Evolutionary conservation across 768 basidiomycete species (phyloP), one percentile per base, ranked within the genome.

Genomic region (Suillus brevipes): DNA sequence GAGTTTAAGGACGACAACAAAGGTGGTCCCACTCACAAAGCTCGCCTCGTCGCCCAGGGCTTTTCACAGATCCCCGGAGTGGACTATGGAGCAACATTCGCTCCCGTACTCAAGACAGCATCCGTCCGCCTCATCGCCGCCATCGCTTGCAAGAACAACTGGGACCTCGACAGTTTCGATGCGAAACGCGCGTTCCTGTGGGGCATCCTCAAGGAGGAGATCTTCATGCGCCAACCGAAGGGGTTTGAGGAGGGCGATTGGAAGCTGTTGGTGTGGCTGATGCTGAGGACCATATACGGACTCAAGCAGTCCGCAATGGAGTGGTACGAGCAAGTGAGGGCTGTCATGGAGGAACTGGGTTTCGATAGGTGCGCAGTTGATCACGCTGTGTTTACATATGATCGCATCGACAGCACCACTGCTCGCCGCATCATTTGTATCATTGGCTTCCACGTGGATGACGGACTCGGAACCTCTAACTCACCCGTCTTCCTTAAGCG

Each of bases 191-290:
- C 60, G 1, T 61, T 61, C 8, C 42, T 61, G 5, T 61, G 60
- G 60, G 60, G 40, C 7, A 13, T 38, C 0, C 25, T 61, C 7
- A 31, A 43, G 9, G 60, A 61, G 42, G 28, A 37, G 10, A 78
- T 82, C 0, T 82, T 75, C 57, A 79, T 82, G 75, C 0, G 59
- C 2, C 78, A 80, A 64, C 80, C 80, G 0, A 66, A 68, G 0
- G 73, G 76, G 0, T 79, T 73, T 57, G 49, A 72, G 6, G 71
- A 73, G 31, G 37, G 20, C 0, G 25, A 61, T 6, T 18, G n/a
- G 62, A 5, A 5, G 10, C 71, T 18, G 1, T n/a, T 25, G 1
- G 60, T 37, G 0, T 61, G 56, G 56, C 7, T 1, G 4, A 57
- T 57, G 28, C 2, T 36, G 5, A 1, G 14, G 4, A 36, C 38